Base-by-base conservation (phyloP, 768 basidiomycete genomes). In the Lactarius sp. region DNA sequence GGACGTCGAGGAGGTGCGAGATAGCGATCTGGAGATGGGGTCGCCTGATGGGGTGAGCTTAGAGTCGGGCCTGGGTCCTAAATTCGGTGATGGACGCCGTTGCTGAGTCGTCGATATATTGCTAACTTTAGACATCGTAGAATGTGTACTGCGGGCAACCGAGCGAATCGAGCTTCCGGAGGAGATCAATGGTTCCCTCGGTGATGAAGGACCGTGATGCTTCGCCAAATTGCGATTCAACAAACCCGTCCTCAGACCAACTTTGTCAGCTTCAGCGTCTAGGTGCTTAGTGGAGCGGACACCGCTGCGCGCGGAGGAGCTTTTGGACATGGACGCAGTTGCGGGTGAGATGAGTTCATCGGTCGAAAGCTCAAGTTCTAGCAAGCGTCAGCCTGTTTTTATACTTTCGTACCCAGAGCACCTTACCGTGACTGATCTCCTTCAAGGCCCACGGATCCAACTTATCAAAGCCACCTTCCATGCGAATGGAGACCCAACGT, bases 361-460 rank as follows among this genome's bases (percentile, higher is more conserved):
- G 6, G 85, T 75, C 0, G 87, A 78, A 12, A 94, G 83, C 71
- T 95, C 92, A 57, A 95, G 83, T 71, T 90, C 93, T 93, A 69
- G 3, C 18, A 55, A 55, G 57, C 42, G 60, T 61, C 20, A 39
- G 41, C 31, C 42, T 47, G 55, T 27, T 27, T 27, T 27, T 9
- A 42, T 36, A 42, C 50, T 27, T 46, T 20, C 65, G 41, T 41
- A 50, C 12, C 18, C 56, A 39, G 9, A 59, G 16, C n/a, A 22
- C 79, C 88, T 69, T 66, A 91, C 92, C 82, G 70, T 89, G 84
- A 47, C 85, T 82, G 46, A 98, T 92, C 71, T 98, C 96, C 72
- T 92, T 88, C 59, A 95, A 72, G 0, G 89, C 85, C 92, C 93
- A 97, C 4, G 80, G 81, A 54, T 96, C 92, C n/a, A 98, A 78